A percentile compares a stretch with the other conserved stretches of the same genome.
phyloP scores from a whole-genome alignment of 1,139 yeast genomes.

The Lodderomyces pseudojiufengensis region DNA sequence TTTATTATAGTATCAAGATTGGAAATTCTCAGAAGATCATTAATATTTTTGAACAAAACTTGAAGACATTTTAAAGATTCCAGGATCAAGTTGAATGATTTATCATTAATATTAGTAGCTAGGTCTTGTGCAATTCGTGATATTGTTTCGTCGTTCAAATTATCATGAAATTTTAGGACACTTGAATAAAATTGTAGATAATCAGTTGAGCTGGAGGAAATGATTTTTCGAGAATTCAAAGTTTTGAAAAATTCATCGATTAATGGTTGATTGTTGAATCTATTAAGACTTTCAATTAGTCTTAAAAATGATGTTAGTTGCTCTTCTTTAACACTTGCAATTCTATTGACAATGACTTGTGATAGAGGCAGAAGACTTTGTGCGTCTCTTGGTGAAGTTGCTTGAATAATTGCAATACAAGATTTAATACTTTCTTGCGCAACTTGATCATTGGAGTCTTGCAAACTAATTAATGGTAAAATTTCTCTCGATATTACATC shows the following conservation, averaged over 20 bases:
- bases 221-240: constrained; percentile 18
- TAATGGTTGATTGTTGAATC: constrained; percentile 18
- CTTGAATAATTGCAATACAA: constrained; percentile 25
- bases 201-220: constrained; percentile 23
- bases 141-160: constrained; percentile 15
- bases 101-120: constrained; percentile 33
- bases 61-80: constrained; percentile 44
- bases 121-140: constrained; percentile 43
- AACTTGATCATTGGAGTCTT: constrained; percentile 41
- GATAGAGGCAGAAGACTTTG: constrained; percentile 13
- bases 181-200: constrained; percentile 26
- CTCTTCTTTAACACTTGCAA: constrained; percentile 16
- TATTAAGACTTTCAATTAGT: constrained; percentile 29
- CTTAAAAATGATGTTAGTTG: constrained; percentile 24
- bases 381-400: constrained; percentile 15
- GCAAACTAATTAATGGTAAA: constrained; percentile 17
- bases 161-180: constrained; percentile 16
- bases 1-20: constrained; percentile 18
- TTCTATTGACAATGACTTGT: constrained; percentile 13
- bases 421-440: constrained; percentile 35
- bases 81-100: constrained; percentile 41
- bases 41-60: constrained; percentile 8
- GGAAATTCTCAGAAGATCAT: constrained; percentile 28
- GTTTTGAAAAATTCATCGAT: constrained; percentile 18
- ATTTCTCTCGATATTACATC: constrained; percentile 7